Base-by-base conservation (phyloP, 768 basidiomycete genomes). In the Suillus plorans region DNA sequence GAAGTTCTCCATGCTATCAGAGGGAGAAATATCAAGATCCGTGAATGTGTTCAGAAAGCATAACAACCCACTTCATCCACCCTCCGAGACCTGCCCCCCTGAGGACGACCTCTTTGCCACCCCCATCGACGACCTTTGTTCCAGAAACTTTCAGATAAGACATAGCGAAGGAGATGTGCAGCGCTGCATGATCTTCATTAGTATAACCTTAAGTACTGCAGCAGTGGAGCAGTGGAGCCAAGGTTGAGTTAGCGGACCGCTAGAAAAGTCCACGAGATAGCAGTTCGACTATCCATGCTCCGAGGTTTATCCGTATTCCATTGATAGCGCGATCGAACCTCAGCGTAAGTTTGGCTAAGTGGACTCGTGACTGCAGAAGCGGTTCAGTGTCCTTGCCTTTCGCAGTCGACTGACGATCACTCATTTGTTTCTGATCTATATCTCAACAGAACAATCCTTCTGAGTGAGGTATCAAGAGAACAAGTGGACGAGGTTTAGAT, bases 71-170 rank as follows among this genome's bases (percentile, higher is more conserved):
- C 91, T 88, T 91, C 88, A 93, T 89, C 90, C 91, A 92, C 72
- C 91, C 90, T 66, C 90, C 91, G 25, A 92, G 78, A n/a, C 90
- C 89, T 62, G 90, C 90, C 25, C 91, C 91, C 53, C 87, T 79
- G 61, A 90, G 80, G 64, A 89, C 80, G 65, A 89, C 79, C 67
- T 87, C 82, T 22, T 86, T 80, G 45, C 82, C 86, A 44, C 84
- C 73, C 60, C 80, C 81, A 69, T 89, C 82, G 64, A 89, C 82
- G 69, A 91, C 78, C 67, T 84, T 85, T 18, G 84, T 85, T 49
- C 87, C 88, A 64, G 80, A 79, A 16, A 89, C 83, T 67, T 79
- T 84, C 59, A 89, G 76, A 64, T 82, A 81, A 65, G 64, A 53
- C 71, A 74, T 73, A 56, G 4, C 25, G 61, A 65, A 61, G 61